A percentile compares a stretch with the other conserved stretches of the same genome.
Conservation (phyloP, 2,329 filamentous ascomycete genomes). For the Zymoseptoria pseudotritici region DNA sequence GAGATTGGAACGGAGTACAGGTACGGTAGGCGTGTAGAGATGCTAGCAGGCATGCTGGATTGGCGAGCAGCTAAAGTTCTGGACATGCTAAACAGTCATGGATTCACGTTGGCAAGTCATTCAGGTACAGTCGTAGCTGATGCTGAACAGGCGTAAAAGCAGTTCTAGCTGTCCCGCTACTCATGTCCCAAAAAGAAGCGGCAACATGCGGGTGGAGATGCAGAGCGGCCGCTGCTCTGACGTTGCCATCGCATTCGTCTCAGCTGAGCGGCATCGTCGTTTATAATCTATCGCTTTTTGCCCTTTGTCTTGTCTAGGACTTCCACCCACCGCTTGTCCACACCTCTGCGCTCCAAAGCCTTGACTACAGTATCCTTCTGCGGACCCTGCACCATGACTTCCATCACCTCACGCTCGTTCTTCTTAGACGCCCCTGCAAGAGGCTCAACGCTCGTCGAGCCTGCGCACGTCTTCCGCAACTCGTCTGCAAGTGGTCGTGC, state of each 20-base stretch:
- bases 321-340: conserved; percentile 54
- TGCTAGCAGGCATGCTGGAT: too few relatives aligned
- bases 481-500: conserved; percentile 57
- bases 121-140: too few relatives aligned
- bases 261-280: background rate
- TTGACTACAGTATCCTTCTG: conserved; percentile 55
- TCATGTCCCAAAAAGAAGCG: too few relatives aligned
- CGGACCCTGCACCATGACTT: conserved; percentile 61
- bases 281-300: conserved; percentile 42
- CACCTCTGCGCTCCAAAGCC: conserved; percentile 52
- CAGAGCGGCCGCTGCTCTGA: too few relatives aligned
- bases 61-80: too few relatives aligned
- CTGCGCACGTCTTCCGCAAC: conserved; percentile 59
- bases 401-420: conserved; percentile 56
- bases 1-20: background rate
- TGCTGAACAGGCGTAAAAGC: too few relatives aligned
- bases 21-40: too few relatives aligned
- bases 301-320: conserved; percentile 62
- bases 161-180: too few relatives aligned
- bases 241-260: too few relatives aligned
- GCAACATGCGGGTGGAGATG: too few relatives aligned
- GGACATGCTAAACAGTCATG: too few relatives aligned
- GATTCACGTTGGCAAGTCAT: too few relatives aligned
- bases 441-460: conserved; percentile 58
- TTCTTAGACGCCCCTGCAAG: conserved; percentile 53